Conservation (phyloP, 805 yeast genomes). For the Saturnispora gosingensis region DNA sequence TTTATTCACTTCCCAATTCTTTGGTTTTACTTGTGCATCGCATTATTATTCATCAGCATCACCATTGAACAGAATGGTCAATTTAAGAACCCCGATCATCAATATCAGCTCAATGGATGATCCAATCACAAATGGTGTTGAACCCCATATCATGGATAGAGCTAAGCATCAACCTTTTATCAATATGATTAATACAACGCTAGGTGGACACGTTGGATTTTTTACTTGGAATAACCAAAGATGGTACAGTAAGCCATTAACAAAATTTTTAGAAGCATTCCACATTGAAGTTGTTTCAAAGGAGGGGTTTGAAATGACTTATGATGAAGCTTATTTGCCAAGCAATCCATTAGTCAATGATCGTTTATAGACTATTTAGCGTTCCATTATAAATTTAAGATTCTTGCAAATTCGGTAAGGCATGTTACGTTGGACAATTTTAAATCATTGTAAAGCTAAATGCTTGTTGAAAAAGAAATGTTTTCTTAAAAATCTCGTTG, state of each 20-base stretch:
- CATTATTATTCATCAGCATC: slow-evolving; percentile 63
- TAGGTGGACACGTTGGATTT: slow-evolving; percentile 85
- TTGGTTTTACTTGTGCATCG: slow-evolving; percentile 52
- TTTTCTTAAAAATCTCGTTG: background rate
- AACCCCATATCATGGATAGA: slow-evolving; percentile 33
- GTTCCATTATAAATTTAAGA: background rate
- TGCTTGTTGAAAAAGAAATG: background rate
- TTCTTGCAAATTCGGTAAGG: background rate
- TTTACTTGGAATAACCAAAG: slow-evolving; percentile 49
- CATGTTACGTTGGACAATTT: no score
- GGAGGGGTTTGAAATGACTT: slow-evolving; percentile 6
- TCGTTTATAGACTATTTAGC: slow-evolving; percentile 1
- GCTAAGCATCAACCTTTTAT: slow-evolving; percentile 50
- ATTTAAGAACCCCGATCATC: slow-evolving; percentile 54
- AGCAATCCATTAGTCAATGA: slow-evolving; percentile 7
- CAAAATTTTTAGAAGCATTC: slow-evolving; percentile 27
- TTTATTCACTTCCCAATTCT: slow-evolving; percentile 51
- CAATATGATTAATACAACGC: slow-evolving; percentile 46
- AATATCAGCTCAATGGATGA: slow-evolving; percentile 63
- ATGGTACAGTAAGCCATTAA: slow-evolving; percentile 54
- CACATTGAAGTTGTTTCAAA: slow-evolving; percentile 13
- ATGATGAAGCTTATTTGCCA: slow-evolving; percentile 7
- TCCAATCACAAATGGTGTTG: slow-evolving; percentile 50
- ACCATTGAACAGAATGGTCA: slow-evolving; percentile 40
- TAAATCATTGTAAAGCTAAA: no score